Conservation (phyloP, 2,329 filamentous ascomycete species). For the Pseudocercospora vitis region DNA sequence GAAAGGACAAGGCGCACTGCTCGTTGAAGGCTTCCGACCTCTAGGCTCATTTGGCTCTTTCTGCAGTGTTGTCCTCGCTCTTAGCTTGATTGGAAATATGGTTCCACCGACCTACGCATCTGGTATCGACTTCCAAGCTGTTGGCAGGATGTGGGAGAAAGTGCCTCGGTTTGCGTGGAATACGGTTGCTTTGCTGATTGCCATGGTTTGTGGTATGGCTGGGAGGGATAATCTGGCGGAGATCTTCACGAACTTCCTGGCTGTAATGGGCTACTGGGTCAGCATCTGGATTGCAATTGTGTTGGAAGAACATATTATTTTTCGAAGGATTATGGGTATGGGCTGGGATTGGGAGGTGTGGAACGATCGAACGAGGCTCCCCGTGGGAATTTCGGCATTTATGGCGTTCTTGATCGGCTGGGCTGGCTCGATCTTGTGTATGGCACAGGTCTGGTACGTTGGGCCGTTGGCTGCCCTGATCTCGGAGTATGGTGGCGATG, state of each 20-base stretch:
- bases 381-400: conserved; percentile 62
- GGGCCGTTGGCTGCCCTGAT: conserved; percentile 61
- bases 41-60: conserved; percentile 65
- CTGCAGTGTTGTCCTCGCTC: conserved; percentile 63
- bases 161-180: conserved; percentile 67
- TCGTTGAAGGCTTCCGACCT: conserved; percentile 61
- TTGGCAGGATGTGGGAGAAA: conserved; percentile 58
- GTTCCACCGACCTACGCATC: conserved; percentile 65
- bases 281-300: conserved; percentile 64
- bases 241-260: conserved; percentile 69
- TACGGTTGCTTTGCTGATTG: conserved; percentile 61
- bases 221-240: conserved; percentile 61
- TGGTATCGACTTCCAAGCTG: conserved; percentile 67
- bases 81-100: conserved; percentile 66
- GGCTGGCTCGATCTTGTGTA: conserved; percentile 64
- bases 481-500: conserved; percentile 59
- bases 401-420: conserved; percentile 64
- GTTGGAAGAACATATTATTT: conserved; percentile 63
- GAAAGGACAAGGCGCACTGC: conserved; percentile 58
- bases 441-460: conserved; percentile 70
- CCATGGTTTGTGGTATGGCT: conserved; percentile 63
- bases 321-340: conserved; percentile 49
- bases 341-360: conserved; percentile 63
- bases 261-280: conserved; percentile 71
- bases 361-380: conserved; percentile 60